Evolutionary conservation across 2,329 filamentous ascomycete species (phyloP), one percentile per base, ranked within the genome.

Genomic region (Alternaria panax): DNA sequence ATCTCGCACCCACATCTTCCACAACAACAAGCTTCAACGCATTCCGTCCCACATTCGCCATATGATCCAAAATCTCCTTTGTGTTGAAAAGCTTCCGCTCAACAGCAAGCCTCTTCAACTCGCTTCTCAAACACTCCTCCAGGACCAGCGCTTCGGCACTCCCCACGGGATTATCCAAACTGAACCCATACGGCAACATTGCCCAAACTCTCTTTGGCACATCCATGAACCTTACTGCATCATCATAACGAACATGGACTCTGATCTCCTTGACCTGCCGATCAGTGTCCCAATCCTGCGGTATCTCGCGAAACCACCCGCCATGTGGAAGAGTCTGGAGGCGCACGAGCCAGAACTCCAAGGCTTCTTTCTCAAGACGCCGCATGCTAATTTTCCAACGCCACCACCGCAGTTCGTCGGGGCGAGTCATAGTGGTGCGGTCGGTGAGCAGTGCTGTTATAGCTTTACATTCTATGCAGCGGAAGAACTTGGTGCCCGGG

Each of bases 81-180:
- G 51, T 54, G 27, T 42, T 53, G 7, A 59, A 59, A n/a, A 14
- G 2, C 34, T 34, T 28, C 5, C 32, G 5, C n/a, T 24, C 22
- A 14, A 34, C 18, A n/a, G 42, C 40, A 16, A 66, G 53, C 5
- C 47, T 11, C 18, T 24, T 5, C 30, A 66, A 38, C 51, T 66
- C 63, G 2, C 9, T 20, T 9, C 38, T 25, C 12, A 64, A 32
- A 40, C 16, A 7, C 27, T 42, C 30, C 20, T 54, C 30, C 38
- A 66, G 25, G 12, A 30, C 51, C 24, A 25, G 20, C n/a, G 46
- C 50, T 22, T 66, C 63, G 9, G 24, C 27, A 12, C 41, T 41
- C 4, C 30, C 14, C 5, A 55, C 59, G 7, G 63, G 63, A 25
- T 62, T 64, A 36, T 66, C 63, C 9, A 46, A 16, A 16, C 36